These are phyloP conservation scores for Allantophomopsis cytisporea DNA, from an alignment of 2,329 filamentous ascomycete species.

Conservation along the genomic window DNA sequence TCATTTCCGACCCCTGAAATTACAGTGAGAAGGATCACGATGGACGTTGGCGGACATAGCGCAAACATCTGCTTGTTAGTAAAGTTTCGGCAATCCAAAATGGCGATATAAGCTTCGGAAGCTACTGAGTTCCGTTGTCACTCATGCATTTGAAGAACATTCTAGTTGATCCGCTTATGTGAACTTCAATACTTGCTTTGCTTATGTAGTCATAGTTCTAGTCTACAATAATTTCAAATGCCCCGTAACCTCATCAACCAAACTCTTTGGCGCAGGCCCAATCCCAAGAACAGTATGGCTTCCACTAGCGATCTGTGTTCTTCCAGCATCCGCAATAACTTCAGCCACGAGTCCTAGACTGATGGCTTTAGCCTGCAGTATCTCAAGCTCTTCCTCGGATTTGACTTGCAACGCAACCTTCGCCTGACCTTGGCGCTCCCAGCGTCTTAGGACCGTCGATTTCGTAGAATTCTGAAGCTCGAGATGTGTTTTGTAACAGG, in stretches of 20 bases:
- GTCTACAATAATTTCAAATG: constrained; percentile 65
- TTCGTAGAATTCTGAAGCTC: constrained; percentile 34
- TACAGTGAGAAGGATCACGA: too few species aligned
- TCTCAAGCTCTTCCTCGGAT: constrained; percentile 69
- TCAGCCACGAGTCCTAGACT: constrained; percentile 78
- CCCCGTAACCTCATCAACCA: constrained; percentile 78
- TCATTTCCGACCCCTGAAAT: too few species aligned
- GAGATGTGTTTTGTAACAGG: constrained; percentile 82
- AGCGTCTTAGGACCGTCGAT: constrained; percentile 58
- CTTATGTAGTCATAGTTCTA: background rate
- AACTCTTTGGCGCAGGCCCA: constrained; percentile 67
- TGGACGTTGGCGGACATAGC: too few species aligned
- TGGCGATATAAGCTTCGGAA: too few species aligned
- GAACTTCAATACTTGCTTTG: constrained; percentile 5
- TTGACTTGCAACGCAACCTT: constrained; percentile 90
- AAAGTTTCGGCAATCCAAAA: too few species aligned
- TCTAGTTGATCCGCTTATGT: constrained; percentile 79
- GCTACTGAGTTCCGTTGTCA: constrained; percentile 9
- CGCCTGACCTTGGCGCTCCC: constrained; percentile 78
- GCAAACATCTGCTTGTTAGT: too few species aligned
- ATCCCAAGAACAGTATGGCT: constrained; percentile 87
- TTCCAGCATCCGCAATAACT: constrained; percentile 87
- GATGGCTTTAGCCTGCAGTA: constrained; percentile 63
- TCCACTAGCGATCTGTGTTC: constrained; percentile 90
- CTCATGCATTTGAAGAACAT: constrained; percentile 77